Conservation (phyloP, 257 asterid genomes). For the Jacaranda copaia region DNA sequence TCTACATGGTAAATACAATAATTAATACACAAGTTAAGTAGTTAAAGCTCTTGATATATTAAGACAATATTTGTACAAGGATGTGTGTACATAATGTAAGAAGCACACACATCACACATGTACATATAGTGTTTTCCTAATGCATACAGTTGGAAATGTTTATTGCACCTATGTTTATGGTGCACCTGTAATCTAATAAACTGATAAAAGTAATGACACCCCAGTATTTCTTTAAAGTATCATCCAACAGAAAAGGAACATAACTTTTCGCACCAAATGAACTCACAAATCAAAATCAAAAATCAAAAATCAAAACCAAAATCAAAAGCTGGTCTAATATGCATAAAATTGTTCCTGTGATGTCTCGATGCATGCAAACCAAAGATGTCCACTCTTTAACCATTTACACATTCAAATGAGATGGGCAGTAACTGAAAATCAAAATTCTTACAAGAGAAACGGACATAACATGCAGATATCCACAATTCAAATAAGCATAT, state of each 20-base stretch:
- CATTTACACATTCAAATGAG: not conserved
- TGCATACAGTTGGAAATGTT: not conserved
- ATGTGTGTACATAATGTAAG: not conserved
- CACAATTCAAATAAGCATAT: not conserved
- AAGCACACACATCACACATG: not conserved
- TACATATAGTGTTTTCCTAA: not conserved
- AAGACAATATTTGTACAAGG: not conserved
- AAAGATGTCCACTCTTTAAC: not conserved
- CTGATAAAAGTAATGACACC: not conserved
- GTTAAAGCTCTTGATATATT: not conserved
- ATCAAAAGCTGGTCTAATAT: constrained; percentile 5
- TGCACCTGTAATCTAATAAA: not conserved
- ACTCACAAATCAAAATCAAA: not conserved
- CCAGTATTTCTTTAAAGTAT: not conserved
- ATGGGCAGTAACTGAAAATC: constrained; percentile 14
- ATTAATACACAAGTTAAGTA: not conserved
- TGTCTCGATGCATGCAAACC: not conserved
- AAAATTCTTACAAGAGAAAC: not conserved
- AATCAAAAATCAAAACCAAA: not conserved
- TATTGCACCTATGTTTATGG: not conserved
- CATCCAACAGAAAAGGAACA: not conserved
- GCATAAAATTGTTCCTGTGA: not conserved
- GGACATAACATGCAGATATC: not conserved
- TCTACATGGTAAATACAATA: not conserved
- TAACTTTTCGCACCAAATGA: not conserved